Base-by-base conservation (phyloP, 2,329 filamentous ascomycete species). In the Madurella mycetomatis region DNA sequence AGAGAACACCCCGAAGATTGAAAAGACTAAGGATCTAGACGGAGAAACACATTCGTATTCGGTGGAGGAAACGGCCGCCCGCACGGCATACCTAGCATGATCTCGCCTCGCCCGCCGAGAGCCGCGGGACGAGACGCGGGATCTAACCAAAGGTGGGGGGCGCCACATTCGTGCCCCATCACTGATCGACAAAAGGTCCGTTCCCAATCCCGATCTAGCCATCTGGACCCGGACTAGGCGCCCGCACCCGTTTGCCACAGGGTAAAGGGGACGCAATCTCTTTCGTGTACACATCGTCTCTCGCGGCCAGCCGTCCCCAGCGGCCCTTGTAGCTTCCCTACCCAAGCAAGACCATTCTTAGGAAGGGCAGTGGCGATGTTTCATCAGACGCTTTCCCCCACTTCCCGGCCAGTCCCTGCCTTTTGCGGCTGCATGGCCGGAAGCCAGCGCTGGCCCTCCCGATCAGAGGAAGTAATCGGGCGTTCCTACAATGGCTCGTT, bases 381-480 rank as follows among this genome's bases (percentile, higher is more conserved):
- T 44, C 47, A 32, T 40, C 12, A 44, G 50, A 53, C 34, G 25
- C 17, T 13, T 13, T 32, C 46, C 18, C 31, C 51, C 31, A 41
- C 13, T 15, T 37, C 45, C 34, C 45, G 34, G 45, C 45, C 41
- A 34, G 51, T 25, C 41, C 51, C 8, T 19, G 41, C 41, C 37
- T 51, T 51, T 44, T 41, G 34, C 43, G 43, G 34, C 19, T 37
- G 49, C 40, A 41, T 34, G 46, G 44, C 53, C 54, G 44, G 43
- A 51, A 56, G 40, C 44, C 45, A 52, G 51, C 30, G 53, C 18
- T 31, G 45, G 37, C 31, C 17, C 39, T 19, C 40, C 16, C 52
- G 40, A 66, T 77, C 88, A 99, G 72, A 97, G 87, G 88, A 99
- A 99, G 81, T 99, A 99, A 74, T 99, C 92, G 53, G 92, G 92